Base-by-base conservation (phyloP, 257 asterid species). In the Buddleja alternifolia region DNA sequence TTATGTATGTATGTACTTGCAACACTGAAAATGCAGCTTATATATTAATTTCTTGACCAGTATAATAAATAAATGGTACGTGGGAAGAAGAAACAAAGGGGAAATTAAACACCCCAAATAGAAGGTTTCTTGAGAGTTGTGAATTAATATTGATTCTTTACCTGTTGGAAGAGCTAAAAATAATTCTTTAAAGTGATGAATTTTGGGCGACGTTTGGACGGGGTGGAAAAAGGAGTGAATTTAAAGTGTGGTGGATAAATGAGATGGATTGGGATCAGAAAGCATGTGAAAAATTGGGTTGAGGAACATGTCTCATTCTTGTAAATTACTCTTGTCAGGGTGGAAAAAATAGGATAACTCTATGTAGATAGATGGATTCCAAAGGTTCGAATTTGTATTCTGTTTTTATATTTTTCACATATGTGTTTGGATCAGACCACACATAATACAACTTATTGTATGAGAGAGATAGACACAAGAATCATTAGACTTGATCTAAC, bases 281-380 rank as follows among this genome's bases (percentile, higher is more conserved):
- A 58, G 89, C 96, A 87, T 85, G 96, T 87, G 96, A 76, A 77
- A n/a, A 73, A 15, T 63, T 71, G 77, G 70, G 78, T 41, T 60
- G 66, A 47, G 40, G 85, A 88, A 84, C 82, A 83, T 86, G 92
- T 78, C 62, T 36, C 67, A 75, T 77, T 78, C 80, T 76, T 81
- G 87, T 78, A 81, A 76, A 75, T 75, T 74, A 82, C 78, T 66
- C 78, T 1, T 82, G 79, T 66, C 70, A 69, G 74, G 69, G 53
- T 69, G 34, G 34, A 29, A 29, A 29, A 29, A 29, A 29, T 2
- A 1, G 34, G 34, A n/a, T n/a, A n/a, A n/a, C n/a, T n/a, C n/a
- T n/a, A n/a, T n/a, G n/a, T n/a, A n/a, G n/a, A n/a, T n/a, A n/a
- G n/a, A n/a, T n/a, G n/a, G n/a, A n/a, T n/a, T n/a, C n/a, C n/a